A percentile compares a stretch with the other conserved stretches of the same genome.
Conservation (phyloP, 139 green algal species). For the Ettlia oleoabundans region DNA sequence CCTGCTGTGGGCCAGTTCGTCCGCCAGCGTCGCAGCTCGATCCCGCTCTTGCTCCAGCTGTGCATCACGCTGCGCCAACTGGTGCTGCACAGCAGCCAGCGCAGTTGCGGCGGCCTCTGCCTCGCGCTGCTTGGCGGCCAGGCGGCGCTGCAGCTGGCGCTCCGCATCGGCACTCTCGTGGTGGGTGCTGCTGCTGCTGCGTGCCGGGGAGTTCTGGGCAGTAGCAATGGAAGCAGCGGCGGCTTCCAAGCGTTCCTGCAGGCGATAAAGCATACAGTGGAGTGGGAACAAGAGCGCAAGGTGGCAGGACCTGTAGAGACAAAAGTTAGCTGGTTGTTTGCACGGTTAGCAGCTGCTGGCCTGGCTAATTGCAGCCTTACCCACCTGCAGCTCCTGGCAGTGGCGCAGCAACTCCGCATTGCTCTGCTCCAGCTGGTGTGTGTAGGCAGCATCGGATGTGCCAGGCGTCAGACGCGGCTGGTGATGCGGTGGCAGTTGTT, state of each 20-base stretch:
- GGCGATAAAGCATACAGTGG: too few species aligned
- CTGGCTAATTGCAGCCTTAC: neutral
- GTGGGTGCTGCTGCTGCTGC: neutral
- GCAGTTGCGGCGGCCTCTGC: neutral
- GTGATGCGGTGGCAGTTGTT: neutral
- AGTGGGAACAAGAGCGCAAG: too few species aligned
- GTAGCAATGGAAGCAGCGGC: neutral
- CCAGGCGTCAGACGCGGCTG: neutral
- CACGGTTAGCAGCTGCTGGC: neutral
- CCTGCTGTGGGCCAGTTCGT: constrained; percentile 10
- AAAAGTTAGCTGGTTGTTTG: neutral
- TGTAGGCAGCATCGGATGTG: neutral
- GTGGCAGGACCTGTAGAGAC: too few species aligned
- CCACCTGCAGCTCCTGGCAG: constrained; percentile 5
- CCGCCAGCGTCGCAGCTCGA: neutral
- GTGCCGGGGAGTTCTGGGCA: neutral
- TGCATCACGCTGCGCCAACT: neutral
- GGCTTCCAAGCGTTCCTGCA: neutral
- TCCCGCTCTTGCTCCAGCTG: constrained; percentile 13
- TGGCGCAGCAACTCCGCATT: neutral
- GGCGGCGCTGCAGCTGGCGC: neutral
- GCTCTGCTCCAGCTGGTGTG: constrained; percentile 8
- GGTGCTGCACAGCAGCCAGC: neutral
- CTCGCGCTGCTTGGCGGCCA: constrained; percentile 15
- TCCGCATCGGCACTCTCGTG: too few species aligned